Base-by-base conservation (phyloP, 306 rosid genomes). In the Lathyrus aphaca region DNA sequence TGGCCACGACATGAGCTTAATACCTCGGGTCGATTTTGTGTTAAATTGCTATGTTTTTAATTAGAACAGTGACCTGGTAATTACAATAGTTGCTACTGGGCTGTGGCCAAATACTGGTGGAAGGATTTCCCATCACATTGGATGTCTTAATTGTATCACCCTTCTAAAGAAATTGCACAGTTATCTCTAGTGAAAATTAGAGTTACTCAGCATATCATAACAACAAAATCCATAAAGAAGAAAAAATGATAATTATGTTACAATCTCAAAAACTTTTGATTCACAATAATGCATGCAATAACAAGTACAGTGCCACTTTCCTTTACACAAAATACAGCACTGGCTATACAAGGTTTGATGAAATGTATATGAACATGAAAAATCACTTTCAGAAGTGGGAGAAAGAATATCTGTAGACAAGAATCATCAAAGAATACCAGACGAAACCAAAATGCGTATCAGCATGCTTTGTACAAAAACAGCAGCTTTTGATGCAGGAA, bases 401-500 rank as follows among this genome's bases (percentile, higher is more conserved):
- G 42, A 75, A 70, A 63, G 67, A 77, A 78, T 74, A 57, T 17
- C 29, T 16, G 72, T n/a, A 10, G 8, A 43, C 32, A 11, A 23
- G 8, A 11, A 53, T 53, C 60, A 77, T 30, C 53, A 71, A 70
- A 64, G 74, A 77, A 79, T 75, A 58, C 18, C 19, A 21, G 74
- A 35, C 2, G 3, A 35, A 60, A 68, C 42, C 70, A 71, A 67
- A 81, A 80, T 16, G 60, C 18, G 40, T 38, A 69, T 66, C 59
- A 19, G 29, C 73, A 54, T 44, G 6, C 25, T 46, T 66, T 35
- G 60, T 37, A 74, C 42, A 71, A n/a, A 49, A 15, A 42, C 40
- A 8, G 46, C 42, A 53, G 65, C 74, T 50, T 68, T 42, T 68
- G 66, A 44, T 19, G 4, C 29, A 25, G 29, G 25, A 23, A 55